Conservation (phyloP, 2,329 filamentous ascomycete species). For the Fusarium albidum region DNA sequence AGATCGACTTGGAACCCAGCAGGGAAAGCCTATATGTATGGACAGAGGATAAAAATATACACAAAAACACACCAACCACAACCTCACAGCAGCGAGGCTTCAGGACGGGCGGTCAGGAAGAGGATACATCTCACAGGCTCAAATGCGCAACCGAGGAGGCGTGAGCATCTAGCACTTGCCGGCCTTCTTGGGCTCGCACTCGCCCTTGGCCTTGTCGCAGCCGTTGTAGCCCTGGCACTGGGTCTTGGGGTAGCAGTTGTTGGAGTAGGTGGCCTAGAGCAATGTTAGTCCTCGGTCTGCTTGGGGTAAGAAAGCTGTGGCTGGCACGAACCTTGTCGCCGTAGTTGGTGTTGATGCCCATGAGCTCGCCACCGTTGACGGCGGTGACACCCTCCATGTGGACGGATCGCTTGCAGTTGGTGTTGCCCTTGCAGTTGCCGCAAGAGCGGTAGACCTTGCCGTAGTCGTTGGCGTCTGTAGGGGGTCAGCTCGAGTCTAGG, state of each 20-base stretch:
- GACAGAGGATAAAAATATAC: background rate
- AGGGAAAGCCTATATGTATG: background rate
- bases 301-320: fast-evolving
- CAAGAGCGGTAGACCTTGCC: conserved; percentile 50
- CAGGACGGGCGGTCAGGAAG: background rate
- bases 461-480: conserved; percentile 51
- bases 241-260: conserved; percentile 40
- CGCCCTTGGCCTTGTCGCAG: conserved; percentile 41
- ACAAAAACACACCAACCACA: background rate
- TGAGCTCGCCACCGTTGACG: conserved; percentile 51
- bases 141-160: background rate
- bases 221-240: conserved; percentile 44
- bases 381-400: conserved; percentile 54
- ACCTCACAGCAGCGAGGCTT: background rate
- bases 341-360: conserved; percentile 52
- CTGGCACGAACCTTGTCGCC: conserved; percentile 38
- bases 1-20: too few relatives aligned
- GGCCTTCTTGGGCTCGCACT: conserved; percentile 40
- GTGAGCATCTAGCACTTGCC: conserved; percentile 37
- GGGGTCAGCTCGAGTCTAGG: background rate
- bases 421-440: conserved; percentile 40
- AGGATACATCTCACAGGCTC: background rate
- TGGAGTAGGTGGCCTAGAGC: conserved; percentile 40
- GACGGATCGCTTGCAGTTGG: conserved; percentile 49
- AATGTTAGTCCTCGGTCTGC: background rate